Percentiles rank a stretch among this genome's conserved stretches.
Conservation (phyloP, 164 flowering plant genomes). For the Aristolochia fimbriata region DNA sequence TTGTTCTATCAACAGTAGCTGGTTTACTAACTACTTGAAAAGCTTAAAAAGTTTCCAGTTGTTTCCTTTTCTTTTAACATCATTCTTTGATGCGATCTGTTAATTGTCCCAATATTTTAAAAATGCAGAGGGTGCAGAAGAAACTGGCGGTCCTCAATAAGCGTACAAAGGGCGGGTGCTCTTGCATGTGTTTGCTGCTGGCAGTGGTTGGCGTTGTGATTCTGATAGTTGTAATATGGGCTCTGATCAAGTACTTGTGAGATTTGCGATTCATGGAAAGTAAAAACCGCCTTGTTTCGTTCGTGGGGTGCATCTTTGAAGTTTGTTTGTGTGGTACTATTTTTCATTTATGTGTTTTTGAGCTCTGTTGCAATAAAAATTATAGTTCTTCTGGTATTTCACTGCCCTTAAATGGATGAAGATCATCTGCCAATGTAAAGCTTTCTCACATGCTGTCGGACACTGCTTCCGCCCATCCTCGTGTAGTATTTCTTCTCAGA, state of each 20-base stretch:
- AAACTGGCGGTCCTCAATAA: slow-evolving; percentile 65
- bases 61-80: not conserved
- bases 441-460: too few species aligned
- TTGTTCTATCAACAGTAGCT: not conserved
- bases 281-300: slow-evolving; percentile 5
- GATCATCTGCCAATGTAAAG: too few species aligned
- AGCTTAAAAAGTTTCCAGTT: not conserved
- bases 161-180: slow-evolving; percentile 76
- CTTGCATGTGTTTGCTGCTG: slow-evolving; percentile 62
- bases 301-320: not conserved
- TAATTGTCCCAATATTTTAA: not conserved
- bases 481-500: too few species aligned
- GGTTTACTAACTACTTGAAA: not conserved
- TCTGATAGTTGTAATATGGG: slow-evolving; percentile 50
- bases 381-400: too few species aligned
- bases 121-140: slow-evolving; percentile 64
- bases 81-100: not conserved
- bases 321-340: not conserved
- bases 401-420: too few species aligned
- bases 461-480: too few species aligned
- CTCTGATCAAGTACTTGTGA: slow-evolving; percentile 61
- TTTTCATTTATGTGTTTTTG: not conserved
- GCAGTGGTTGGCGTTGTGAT: slow-evolving; percentile 56
- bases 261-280: not conserved
- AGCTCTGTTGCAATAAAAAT: too few species aligned